Conservation (phyloP, 2,329 filamentous ascomycete genomes). For the Lachnellula arida region DNA sequence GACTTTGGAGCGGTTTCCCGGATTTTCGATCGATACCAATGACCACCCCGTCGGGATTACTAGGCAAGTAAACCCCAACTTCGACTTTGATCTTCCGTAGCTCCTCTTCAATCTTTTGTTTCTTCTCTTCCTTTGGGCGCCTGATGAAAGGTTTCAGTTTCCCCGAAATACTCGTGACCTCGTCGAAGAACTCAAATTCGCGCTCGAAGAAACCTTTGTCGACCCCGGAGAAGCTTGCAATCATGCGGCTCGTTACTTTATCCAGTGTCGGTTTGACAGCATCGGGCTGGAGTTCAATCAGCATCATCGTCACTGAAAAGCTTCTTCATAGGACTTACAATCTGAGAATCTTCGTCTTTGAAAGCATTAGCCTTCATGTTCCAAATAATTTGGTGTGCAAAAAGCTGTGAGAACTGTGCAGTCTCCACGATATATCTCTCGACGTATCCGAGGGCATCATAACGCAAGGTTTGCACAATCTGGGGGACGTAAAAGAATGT, state of each 20-base stretch:
- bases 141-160: constrained; percentile 94
- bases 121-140: constrained; percentile 90
- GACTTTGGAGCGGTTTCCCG: constrained; percentile 93
- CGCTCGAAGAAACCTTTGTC: constrained; percentile 87
- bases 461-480: constrained; percentile 90
- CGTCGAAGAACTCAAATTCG: constrained; percentile 97
- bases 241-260: constrained; percentile 78
- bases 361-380: constrained; percentile 99
- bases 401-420: constrained; percentile 94
- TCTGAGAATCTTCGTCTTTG: constrained; percentile 89
- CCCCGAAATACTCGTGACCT: constrained; percentile 91
- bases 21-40: constrained; percentile 98
- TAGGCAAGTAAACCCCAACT: constrained; percentile 93
- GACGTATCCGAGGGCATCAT: constrained; percentile 89
- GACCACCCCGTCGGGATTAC: constrained; percentile 94
- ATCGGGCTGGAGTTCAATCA: constrained; percentile 59
- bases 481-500: constrained; percentile 99
- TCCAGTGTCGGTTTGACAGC: constrained; percentile 91
- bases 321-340: constrained; percentile 48
- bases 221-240: constrained; percentile 71
- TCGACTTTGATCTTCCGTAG: constrained; percentile 95
- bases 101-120: constrained; percentile 98
- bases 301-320: constrained; percentile 8
- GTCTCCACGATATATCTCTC: constrained; percentile 96
- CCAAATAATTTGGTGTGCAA: constrained; percentile 99